phyloP scores from a whole-genome alignment of 176 grass and related monocot genomes.

The Alloteropsis semialata region DNA sequence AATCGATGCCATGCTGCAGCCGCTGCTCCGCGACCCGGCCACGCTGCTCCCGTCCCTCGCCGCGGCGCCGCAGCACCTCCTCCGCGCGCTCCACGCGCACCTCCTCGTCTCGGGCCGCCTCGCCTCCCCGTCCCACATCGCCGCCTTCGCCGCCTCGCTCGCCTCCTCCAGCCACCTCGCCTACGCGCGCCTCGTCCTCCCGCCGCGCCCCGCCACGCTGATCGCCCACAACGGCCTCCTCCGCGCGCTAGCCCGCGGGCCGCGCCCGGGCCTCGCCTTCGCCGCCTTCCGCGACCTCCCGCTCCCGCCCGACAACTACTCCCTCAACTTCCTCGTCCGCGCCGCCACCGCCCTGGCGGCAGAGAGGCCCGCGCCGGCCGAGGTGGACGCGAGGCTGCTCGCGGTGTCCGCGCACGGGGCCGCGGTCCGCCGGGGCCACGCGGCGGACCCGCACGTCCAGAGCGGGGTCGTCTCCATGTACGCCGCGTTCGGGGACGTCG shows the following conservation, averaged over 20 bases:
- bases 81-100: slow-evolving; percentile 62
- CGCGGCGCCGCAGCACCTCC: neutral
- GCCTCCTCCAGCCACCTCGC: slow-evolving; percentile 37
- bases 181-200: slow-evolving; percentile 52
- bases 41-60: slow-evolving; percentile 30
- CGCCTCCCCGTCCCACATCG: slow-evolving; percentile 10
- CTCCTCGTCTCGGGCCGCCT: slow-evolving; percentile 53
- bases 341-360: slow-evolving; percentile 26
- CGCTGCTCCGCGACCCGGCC: neutral
- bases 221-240: slow-evolving; percentile 52
- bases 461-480: slow-evolving; percentile 74
- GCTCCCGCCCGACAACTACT: slow-evolving; percentile 52
- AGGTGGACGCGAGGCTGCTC: neutral
- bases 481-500: slow-evolving; percentile 41
- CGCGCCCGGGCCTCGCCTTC: slow-evolving; percentile 38
- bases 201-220: slow-evolving; percentile 28
- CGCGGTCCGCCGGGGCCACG: slow-evolving; percentile 47
- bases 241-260: slow-evolving; percentile 48
- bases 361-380: neutral
- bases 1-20: neutral
- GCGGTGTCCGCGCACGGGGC: slow-evolving; percentile 47
- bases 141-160: slow-evolving; percentile 31
- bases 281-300: slow-evolving; percentile 50
- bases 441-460: slow-evolving; percentile 57
- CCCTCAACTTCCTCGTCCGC: slow-evolving; percentile 67